Evolutionary conservation across 2,329 filamentous ascomycete species (phyloP), one percentile per base, ranked within the genome.

Genomic region (Alternaria postmessia): DNA sequence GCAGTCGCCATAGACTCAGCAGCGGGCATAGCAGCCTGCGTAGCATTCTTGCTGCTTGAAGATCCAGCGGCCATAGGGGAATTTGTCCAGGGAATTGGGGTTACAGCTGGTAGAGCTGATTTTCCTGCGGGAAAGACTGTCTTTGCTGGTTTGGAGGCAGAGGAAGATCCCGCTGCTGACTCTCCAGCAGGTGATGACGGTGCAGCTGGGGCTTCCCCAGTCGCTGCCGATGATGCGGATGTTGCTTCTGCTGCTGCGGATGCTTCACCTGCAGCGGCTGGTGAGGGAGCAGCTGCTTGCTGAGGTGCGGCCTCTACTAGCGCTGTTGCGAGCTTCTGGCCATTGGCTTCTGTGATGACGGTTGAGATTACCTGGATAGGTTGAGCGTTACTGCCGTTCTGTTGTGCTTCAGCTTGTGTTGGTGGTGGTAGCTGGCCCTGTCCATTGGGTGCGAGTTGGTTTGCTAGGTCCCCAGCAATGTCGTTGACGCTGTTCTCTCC

Each of bases 301-400:
- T 64, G 57, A 20, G 63, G 53, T 36, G 57, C 51, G 20, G 47
- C 52, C 20, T 65, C 57, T 5, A 64, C 24, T 4, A 67, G 52
- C 18, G 58, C 48, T 20, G 56, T 62, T 30, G 54, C 30, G 7
- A 52, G 43, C 42, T 62, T 41, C 30, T 61, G 52, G 7, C 62
- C 60, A 54, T 62, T 64, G 20, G 38, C 34, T 44, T 58, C 59
- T 16, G 48, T 42, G 30, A 63, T 51, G n/a, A 58, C 49, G 5
- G 63, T 62, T 20, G 61, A 48, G 46, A 51, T 24, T 9, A 64
- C 42, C 28, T 68, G 54, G 12, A 60, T 56, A 7, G 52, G 30
- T 11, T 43, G 20, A 12, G 38, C 57, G 47, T 61, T 67, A 5
- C 51, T 38, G 12, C 51, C 54, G 4, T 48, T 46, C 53, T 56